phyloP scores from a whole-genome alignment of 345 rosid species.

The Rhizophora mangle region DNA sequence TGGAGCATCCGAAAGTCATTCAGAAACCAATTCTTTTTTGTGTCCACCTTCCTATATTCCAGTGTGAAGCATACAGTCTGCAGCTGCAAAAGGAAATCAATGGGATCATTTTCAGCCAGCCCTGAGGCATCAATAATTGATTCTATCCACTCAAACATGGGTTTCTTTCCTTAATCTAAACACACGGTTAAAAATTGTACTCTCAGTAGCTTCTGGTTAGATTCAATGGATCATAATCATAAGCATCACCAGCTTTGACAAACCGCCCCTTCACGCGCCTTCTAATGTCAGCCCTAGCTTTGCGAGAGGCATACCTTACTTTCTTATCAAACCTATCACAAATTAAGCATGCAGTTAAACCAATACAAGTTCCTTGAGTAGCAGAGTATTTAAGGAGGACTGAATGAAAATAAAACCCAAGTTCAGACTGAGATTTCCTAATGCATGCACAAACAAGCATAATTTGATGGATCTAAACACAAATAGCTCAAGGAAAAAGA shows the following conservation, averaged over 20 bases:
- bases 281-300: slow-evolving; percentile 97
- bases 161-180: slow-evolving; percentile 21
- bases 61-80: slow-evolving; percentile 27
- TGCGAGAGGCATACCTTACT: slow-evolving; percentile 94
- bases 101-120: slow-evolving; percentile 20
- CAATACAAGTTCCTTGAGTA: not conserved
- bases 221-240: slow-evolving; percentile 83
- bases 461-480: no score
- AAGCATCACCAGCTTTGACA: slow-evolving; percentile 92
- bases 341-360: slow-evolving; percentile 11
- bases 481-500: not conserved
- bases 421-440: not conserved
- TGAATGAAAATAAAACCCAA: not conserved
- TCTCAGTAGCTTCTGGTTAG: slow-evolving; percentile 82
- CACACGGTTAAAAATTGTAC: slow-evolving; percentile 20
- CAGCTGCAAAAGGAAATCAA: slow-evolving; percentile 19
- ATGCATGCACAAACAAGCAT: not conserved
- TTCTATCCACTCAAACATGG: slow-evolving; percentile 19
- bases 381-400: not conserved
- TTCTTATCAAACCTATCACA: slow-evolving; percentile 75
- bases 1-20: slow-evolving; percentile 17
- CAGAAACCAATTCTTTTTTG: slow-evolving; percentile 9
- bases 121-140: slow-evolving; percentile 22
- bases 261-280: slow-evolving; percentile 94
- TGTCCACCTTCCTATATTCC: slow-evolving; percentile 20